Percentiles rank a stretch among this genome's conserved stretches.
These are phyloP conservation scores for Termitomyces sp. DNA, from an alignment of 1,284 basidiomycete genomes.

Conservation along the genomic window DNA sequence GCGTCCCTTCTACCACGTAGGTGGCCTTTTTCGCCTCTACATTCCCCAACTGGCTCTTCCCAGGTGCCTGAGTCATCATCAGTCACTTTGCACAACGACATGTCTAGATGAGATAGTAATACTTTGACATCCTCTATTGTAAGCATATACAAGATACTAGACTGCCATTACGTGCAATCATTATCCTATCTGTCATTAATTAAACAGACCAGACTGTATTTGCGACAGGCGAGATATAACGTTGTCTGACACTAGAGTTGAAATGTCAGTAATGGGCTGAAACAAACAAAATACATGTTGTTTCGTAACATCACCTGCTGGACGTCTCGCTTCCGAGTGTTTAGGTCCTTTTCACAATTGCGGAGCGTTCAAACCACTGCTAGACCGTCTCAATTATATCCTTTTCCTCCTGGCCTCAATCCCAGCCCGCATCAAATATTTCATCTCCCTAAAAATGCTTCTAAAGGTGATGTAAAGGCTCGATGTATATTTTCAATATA, in stretches of 20 bases:
- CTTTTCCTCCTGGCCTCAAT: constrained; percentile 44
- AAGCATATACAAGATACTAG: constrained; percentile 7
- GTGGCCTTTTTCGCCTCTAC: constrained; percentile 32
- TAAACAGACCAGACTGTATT: not conserved
- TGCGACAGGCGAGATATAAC: too few species aligned
- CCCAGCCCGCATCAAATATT: constrained; percentile 64
- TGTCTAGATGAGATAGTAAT: constrained; percentile 6
- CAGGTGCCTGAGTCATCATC: constrained; percentile 13
- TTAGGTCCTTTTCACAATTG: not conserved
- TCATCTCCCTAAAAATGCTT: constrained; percentile 50
- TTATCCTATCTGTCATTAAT: constrained; percentile 9
- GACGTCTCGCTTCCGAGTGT: not conserved
- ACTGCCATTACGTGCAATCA: not conserved
- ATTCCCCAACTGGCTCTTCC: constrained; percentile 22
- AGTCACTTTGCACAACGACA: constrained; percentile 5
- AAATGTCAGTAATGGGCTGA: not conserved
- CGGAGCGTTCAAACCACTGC: constrained; percentile 1
- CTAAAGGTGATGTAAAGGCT: constrained; percentile 50
- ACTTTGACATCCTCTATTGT: constrained; percentile 2
- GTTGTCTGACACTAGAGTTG: not conserved
- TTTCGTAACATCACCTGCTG: constrained; percentile 1
- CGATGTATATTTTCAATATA: constrained; percentile 41
- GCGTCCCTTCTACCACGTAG: constrained; percentile 30
- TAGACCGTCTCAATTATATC: constrained; percentile 26
- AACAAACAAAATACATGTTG: constrained; percentile 9